Evolutionary conservation across 192 early-diverging fungal species (phyloP), one percentile per base, ranked within the genome.

Genomic region (Coemansia sp.): DNA sequence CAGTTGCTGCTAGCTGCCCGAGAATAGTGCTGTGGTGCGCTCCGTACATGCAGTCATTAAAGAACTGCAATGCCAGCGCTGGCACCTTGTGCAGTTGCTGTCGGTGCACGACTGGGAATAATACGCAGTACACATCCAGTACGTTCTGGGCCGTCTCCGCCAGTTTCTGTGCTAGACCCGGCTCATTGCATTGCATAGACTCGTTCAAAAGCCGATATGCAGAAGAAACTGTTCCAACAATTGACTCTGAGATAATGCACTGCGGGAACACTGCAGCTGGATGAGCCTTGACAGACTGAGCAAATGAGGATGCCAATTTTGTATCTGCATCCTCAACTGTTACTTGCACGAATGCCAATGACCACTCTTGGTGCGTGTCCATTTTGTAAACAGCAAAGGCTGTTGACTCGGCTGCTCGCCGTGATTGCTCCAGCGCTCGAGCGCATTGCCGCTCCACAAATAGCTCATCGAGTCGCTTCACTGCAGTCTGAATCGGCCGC

Each of bases 1-100:
- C 41, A 2, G 41, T 5, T 45, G 15, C 41, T 0, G 15, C 41
- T 19, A 61, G 62, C 9, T 12, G 25, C 0, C 49, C 62, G 0
- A 73, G 43, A 24, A 64, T 39, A 7, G 60, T 60, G 1, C 59
- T 55, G 48, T 79, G 76, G 67, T 79, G 71, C 3, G 76, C 66
- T n/a, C 60, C 67, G 38, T 79, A 79, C 64, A 79, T 37, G 47
- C 71, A 73, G 76, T 73, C 76, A 57, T 70, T 73, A 64, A 59
- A 55, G 48, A 70, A 70, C 60, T 70, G 76, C 67, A 71, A 79
- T 12, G 66, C 70, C 15, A 79, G 58, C 47, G 71, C 66, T 1
- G 76, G 76, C 0, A 69, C 56, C 23, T 37, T 65, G 15, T 50
- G 55, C 6, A 79, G 64, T 63, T 73, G 62, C 7, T 66, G 32